Percentiles rank a stretch among this genome's conserved stretches.
phyloP scores from a whole-genome alignment of 768 basidiomycete species.

The Pilatotrama ljubarskyi region DNA sequence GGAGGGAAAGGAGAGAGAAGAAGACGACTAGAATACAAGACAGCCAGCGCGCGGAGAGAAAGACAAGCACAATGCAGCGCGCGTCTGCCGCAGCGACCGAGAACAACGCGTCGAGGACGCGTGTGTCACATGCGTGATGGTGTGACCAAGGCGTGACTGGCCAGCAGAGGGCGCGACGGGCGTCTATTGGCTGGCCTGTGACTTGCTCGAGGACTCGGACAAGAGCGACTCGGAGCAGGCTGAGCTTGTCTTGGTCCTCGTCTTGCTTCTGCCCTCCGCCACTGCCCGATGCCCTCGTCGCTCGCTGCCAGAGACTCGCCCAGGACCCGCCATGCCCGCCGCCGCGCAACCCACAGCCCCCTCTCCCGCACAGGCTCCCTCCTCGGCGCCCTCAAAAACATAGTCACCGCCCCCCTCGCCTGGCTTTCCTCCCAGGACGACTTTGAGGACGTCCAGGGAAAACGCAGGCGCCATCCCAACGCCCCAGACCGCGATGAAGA shows the following conservation, averaged over 20 bases:
- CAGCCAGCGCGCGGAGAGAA: neutral
- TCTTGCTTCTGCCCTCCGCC: conserved; percentile 10
- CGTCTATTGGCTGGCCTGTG: neutral
- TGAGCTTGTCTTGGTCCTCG: conserved; percentile 8
- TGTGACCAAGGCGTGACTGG: conserved; percentile 17
- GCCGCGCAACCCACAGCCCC: conserved; percentile 16
- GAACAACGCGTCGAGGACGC: conserved; percentile 17
- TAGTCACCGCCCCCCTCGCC: conserved; percentile 34
- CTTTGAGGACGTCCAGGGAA: conserved; percentile 34
- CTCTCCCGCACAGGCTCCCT: conserved; percentile 32
- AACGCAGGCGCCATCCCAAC: conserved; percentile 29
- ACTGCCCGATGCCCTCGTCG: conserved; percentile 14
- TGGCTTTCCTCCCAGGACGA: conserved; percentile 33
- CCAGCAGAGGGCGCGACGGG: conserved; percentile 6
- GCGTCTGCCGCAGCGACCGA: neutral
- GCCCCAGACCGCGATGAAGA: conserved; percentile 22
- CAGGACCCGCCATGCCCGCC: conserved; percentile 14
- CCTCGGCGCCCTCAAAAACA: conserved; percentile 36
- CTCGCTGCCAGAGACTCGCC: conserved; percentile 16
- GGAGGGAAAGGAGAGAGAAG: neutral
- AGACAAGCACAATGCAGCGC: neutral
- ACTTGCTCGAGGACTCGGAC: neutral
- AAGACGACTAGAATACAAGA: conserved; percentile 7
- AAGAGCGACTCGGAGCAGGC: conserved; percentile 4
- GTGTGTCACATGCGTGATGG: conserved; percentile 17